Base-by-base conservation (phyloP, 768 basidiomycete genomes). In the Cystoderma amianthinum region DNA sequence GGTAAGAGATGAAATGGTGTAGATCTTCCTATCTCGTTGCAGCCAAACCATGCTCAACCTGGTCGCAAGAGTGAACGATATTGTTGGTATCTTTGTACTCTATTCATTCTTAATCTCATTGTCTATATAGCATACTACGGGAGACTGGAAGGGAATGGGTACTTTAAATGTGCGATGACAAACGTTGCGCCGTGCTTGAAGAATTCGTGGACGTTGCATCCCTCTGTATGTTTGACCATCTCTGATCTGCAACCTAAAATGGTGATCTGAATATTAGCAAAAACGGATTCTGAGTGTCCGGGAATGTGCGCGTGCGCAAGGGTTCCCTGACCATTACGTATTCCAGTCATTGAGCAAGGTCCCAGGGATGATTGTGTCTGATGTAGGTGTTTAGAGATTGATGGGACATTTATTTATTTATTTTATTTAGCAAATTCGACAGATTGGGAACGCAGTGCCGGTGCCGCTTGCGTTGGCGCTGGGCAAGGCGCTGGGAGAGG, bases 361-460 rank as follows among this genome's bases (percentile, higher is more conserved):
- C 3, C 55, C 64, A 0, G 51, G 44, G 3, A 61, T 60, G 16
- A 56, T 67, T 22, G 49, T 76, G 1, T 49, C 61, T 10, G 80
- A 85, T 47, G 86, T 87, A 43, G 44, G 76, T 66, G 11, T 7
- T 28, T 28, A 7, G 7, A 28, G n/a, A 7, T 28, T 28, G 25
- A 28, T 28, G 25, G 25, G n/a, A n/a, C 7, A 28, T 28, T 28
- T n/a, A 7, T 7, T 7, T n/a, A 28, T 28, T 28, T 7, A 28
- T 28, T n/a, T n/a, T 22, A 33, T 22, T 42, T 23, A 89, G 86
- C 81, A 82, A 78, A 65, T 80, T 43, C 66, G 73, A 37, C 86
- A 88, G 47, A 87, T 89, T 34, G 87, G 86, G 0, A 89, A 89
- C 51, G 86, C 85, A 2, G 85, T 87, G 5, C 83, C 85, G 2